phyloP scores from a whole-genome alignment of 192 early-diverging fungal genomes.

The Podila epigama region DNA sequence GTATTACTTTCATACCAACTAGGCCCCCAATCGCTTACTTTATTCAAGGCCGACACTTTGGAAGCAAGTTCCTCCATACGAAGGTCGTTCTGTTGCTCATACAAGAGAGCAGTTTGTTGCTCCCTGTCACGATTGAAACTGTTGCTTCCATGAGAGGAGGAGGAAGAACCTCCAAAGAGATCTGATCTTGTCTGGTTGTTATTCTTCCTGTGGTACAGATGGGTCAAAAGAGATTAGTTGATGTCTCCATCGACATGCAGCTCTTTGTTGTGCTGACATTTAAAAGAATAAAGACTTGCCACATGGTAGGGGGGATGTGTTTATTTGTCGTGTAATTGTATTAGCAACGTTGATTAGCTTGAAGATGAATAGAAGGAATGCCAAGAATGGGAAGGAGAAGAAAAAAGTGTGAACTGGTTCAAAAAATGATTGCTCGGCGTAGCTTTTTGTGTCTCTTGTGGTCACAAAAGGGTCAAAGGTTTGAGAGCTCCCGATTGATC shows the following conservation, averaged over 20 bases:
- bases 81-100: slow-evolving; percentile 63
- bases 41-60: slow-evolving; percentile 62
- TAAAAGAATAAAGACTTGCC: neutral
- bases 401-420: too few species aligned
- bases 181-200: slow-evolving; percentile 26
- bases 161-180: slow-evolving; percentile 37
- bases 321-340: too few species aligned
- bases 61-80: slow-evolving; percentile 60
- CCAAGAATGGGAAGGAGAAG: neutral
- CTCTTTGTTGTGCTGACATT: too few species aligned
- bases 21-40: slow-evolving; percentile 42
- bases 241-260: too few species aligned
- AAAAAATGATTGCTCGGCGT: too few species aligned
- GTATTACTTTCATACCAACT: too few species aligned
- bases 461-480: too few species aligned
- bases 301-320: too few species aligned
- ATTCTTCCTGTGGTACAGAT: slow-evolving; percentile 28
- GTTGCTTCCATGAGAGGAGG: slow-evolving; percentile 13
- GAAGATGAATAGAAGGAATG: neutral
- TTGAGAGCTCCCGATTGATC: neutral
- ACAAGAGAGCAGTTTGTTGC: slow-evolving; percentile 44
- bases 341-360: neutral
- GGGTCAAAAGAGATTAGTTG: neutral
- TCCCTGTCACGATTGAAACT: slow-evolving; percentile 13
- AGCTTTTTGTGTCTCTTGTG: too few species aligned